Conservation (phyloP, 148 eudicot genomes). For the Rheum nobile region DNA sequence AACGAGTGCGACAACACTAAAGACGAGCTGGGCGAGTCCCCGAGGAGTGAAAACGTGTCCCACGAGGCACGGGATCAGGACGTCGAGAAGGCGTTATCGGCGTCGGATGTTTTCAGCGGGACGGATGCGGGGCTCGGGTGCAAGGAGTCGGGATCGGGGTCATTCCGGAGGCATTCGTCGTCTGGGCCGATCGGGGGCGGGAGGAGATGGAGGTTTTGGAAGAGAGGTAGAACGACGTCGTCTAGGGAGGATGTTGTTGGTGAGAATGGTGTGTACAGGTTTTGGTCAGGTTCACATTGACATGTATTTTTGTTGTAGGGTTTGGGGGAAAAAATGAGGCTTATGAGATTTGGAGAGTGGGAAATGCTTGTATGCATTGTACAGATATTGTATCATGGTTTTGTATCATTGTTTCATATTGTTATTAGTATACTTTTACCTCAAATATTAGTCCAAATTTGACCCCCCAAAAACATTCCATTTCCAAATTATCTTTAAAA, state of each 20-base stretch:
- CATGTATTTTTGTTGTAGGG: not conserved
- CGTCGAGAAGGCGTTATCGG: conserved; percentile 48
- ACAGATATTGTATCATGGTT: conserved; percentile 7
- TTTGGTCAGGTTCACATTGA: conserved; percentile 56
- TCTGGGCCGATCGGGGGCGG: conserved; percentile 54
- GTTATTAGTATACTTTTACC: not conserved
- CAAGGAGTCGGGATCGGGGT: conserved; percentile 23
- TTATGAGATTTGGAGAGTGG: too few relatives aligned
- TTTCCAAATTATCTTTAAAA: too few relatives aligned
- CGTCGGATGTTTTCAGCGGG: conserved; percentile 35
- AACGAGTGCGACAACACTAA: conserved; percentile 45
- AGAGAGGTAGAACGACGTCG: conserved; percentile 31
- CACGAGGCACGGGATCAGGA: conserved; percentile 22
- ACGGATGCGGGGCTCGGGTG: conserved; percentile 16
- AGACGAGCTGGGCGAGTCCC: conserved; percentile 23
- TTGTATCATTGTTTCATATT: not conserved
- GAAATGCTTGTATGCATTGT: conserved; percentile 5
- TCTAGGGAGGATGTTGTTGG: conserved; percentile 48
- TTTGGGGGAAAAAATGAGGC: too few relatives aligned
- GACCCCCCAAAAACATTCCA: too few relatives aligned
- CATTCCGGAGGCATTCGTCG: conserved; percentile 51
- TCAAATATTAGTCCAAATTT: too few relatives aligned
- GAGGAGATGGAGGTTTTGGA: conserved; percentile 38
- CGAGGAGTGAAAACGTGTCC: conserved; percentile 36
- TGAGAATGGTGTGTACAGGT: conserved; percentile 48